These are phyloP conservation scores for Colletotrichum spinosum DNA, from an alignment of 2,329 filamentous ascomycete genomes.

Conservation along the genomic window DNA sequence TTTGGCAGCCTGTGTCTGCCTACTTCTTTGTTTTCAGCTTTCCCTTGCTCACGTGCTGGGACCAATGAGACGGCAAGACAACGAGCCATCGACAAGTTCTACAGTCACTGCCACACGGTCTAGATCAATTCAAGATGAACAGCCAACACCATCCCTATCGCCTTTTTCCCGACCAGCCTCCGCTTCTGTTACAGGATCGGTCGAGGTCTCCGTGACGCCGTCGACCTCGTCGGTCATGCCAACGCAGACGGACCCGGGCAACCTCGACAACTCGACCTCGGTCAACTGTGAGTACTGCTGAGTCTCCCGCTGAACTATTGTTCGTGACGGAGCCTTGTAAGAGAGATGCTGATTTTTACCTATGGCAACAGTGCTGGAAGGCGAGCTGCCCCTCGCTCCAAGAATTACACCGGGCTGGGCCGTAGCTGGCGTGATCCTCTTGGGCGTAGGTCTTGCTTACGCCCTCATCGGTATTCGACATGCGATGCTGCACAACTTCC, in stretches of 20 bases:
- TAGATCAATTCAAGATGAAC: constrained; percentile 13
- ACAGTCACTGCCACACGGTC: constrained; percentile 35
- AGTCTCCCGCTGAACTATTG: not conserved
- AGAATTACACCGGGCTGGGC: constrained; percentile 83
- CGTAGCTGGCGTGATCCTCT: constrained; percentile 80
- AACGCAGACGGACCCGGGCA: constrained; percentile 35
- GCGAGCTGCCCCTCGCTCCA: constrained; percentile 77
- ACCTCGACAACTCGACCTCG: constrained; percentile 45
- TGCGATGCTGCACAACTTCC: constrained; percentile 80
- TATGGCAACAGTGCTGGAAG: constrained; percentile 58
- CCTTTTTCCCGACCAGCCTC: constrained; percentile 11
- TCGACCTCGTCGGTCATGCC: constrained; percentile 23
- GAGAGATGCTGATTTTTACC: constrained; percentile 10
- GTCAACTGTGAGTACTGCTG: constrained; percentile 41
- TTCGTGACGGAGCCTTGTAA: too few relatives aligned
- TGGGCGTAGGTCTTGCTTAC: constrained; percentile 78
- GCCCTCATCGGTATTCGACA: constrained; percentile 86
- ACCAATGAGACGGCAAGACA: constrained; percentile 50
- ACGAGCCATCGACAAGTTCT: constrained; percentile 37
- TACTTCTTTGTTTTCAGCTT: constrained; percentile 52
- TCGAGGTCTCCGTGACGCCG: constrained; percentile 8
- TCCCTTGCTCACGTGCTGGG: constrained; percentile 48
- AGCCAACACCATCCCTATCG: constrained; percentile 1
- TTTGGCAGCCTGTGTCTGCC: constrained; percentile 53
- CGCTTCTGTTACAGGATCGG: constrained; percentile 7